Conservation (phyloP, 345 rosid species). For the Crucihimalaya himalaica region DNA sequence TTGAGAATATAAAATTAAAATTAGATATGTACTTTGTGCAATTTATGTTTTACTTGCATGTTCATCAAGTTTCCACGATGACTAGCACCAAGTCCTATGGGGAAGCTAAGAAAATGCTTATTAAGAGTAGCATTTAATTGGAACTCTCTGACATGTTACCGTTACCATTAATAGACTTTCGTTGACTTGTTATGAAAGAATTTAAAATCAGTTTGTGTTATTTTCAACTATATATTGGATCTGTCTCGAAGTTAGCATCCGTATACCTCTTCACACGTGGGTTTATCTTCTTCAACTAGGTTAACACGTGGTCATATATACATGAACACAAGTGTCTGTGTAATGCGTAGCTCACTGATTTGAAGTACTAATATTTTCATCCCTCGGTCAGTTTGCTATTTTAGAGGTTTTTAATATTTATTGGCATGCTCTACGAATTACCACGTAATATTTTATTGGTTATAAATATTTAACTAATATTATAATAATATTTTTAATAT, state of each 20-base stretch:
- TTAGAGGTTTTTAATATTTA: too few relatives aligned
- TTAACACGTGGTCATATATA: conserved; percentile 17
- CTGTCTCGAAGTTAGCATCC: conserved; percentile 31
- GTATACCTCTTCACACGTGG: conserved; percentile 26
- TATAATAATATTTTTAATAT: too few relatives aligned
- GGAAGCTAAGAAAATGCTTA: not conserved
- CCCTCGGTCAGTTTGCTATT: too few relatives aligned
- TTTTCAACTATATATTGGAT: conserved; percentile 18
- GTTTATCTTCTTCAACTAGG: conserved; percentile 9
- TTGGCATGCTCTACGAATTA: too few relatives aligned
- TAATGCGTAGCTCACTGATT: not conserved
- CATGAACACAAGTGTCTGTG: not conserved
- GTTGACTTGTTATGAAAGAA: conserved; percentile 17
- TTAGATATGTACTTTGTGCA: not conserved
- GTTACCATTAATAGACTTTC: conserved; percentile 5
- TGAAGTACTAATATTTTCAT: too few relatives aligned
- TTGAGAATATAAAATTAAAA: not conserved
- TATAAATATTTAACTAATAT: too few relatives aligned
- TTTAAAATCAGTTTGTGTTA: not conserved
- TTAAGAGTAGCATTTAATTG: conserved; percentile 13
- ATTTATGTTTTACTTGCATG: conserved; percentile 30
- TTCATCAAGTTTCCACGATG: conserved; percentile 14
- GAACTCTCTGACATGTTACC: conserved; percentile 10
- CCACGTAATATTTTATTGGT: too few relatives aligned
- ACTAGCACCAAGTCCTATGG: conserved; percentile 21